Conservation (phyloP, 208 protist species). For the Phytomonas sp. region DNA sequence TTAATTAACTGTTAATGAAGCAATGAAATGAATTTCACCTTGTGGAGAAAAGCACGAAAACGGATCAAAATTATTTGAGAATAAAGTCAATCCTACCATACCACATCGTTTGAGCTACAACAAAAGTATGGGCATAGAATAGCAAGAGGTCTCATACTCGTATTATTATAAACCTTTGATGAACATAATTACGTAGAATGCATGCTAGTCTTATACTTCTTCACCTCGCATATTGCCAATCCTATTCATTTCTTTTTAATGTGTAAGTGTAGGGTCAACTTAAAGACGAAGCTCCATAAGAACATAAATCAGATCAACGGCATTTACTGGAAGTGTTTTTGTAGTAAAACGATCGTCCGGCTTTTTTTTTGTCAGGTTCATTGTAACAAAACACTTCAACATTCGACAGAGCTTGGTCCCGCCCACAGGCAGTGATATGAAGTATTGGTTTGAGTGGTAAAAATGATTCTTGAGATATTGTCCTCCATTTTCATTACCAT, state of each 20-base stretch:
- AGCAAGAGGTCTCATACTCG: not conserved
- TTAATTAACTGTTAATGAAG: not conserved
- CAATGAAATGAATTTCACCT: not conserved
- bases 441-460: not conserved
- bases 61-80: not conserved
- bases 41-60: not conserved
- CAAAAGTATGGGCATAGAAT: not conserved
- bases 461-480: not conserved
- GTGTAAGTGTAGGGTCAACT: not conserved
- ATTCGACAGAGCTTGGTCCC: not conserved
- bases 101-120: not conserved
- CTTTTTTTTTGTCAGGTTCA: not conserved
- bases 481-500: not conserved
- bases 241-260: not conserved
- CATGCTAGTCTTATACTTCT: not conserved
- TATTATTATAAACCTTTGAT: not conserved
- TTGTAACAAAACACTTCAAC: not conserved
- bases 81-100: not conserved
- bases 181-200: not conserved
- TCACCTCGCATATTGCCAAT: not conserved
- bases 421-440: not conserved
- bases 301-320: slow-evolving; percentile 1
- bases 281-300: not conserved
- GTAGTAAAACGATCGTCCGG: not conserved
- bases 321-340: not conserved